These are phyloP conservation scores for Boletus mariae DNA, from an alignment of 1,284 basidiomycete genomes.

Conservation along the genomic window DNA sequence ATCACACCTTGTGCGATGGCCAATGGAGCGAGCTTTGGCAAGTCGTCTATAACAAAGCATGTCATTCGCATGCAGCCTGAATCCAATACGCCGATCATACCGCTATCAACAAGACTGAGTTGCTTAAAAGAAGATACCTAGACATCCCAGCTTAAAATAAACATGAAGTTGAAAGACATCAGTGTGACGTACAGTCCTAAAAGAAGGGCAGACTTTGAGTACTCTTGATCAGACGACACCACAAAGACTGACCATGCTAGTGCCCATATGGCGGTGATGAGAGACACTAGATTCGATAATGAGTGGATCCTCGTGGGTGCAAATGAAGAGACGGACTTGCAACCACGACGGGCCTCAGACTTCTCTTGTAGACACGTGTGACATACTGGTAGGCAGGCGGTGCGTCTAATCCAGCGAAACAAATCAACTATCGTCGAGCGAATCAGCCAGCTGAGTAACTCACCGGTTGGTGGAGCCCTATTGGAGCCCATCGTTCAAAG, in stretches of 20 bases:
- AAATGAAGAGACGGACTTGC: conserved; percentile 43
- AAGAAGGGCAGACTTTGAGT: neutral
- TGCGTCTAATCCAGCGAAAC: conserved; percentile 35
- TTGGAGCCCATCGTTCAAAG: conserved; percentile 15
- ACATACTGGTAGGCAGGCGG: conserved; percentile 60
- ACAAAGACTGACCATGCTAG: conserved; percentile 52
- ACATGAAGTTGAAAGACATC: neutral
- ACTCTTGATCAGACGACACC: neutral
- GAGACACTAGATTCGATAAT: conserved; percentile 35
- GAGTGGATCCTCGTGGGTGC: neutral
- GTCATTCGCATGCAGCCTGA: neutral
- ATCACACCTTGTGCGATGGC: conserved; percentile 60
- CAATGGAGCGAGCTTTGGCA: conserved; percentile 50
- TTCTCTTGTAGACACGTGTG: conserved; percentile 50
- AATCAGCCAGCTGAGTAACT: neutral
- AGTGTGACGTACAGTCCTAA: conserved; percentile 48
- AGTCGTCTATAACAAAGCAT: conserved; percentile 34
- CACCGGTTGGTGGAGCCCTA: conserved; percentile 16
- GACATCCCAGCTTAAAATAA: neutral
- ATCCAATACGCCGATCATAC: conserved; percentile 36
- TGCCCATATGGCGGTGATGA: conserved; percentile 53
- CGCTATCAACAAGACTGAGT: conserved; percentile 42
- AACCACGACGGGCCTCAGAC: conserved; percentile 56
- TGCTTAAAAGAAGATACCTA: conserved; percentile 61
- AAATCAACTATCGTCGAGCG: neutral